These are phyloP conservation scores for Boletus rubropictus DNA, from an alignment of 768 basidiomycete genomes.

Conservation along the genomic window DNA sequence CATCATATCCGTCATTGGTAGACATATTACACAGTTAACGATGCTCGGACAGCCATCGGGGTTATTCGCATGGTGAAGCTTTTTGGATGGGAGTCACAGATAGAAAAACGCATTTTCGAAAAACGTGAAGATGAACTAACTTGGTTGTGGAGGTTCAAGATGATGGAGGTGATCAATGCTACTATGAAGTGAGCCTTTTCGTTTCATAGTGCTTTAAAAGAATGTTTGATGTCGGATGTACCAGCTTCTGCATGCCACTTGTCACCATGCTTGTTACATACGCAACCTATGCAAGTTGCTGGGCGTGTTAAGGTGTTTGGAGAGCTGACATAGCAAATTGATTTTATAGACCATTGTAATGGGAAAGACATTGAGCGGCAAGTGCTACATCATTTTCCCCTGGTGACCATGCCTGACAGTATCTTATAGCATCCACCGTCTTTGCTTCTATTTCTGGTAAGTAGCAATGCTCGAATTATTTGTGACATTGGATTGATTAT, in stretches of 20 bases:
- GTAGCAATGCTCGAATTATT: background rate
- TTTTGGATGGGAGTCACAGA: conserved; percentile 2
- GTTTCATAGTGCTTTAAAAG: too few species aligned
- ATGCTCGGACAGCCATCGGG: background rate
- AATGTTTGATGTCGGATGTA: background rate
- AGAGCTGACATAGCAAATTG: background rate
- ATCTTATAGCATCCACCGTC: background rate
- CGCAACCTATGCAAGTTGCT: background rate
- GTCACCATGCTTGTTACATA: background rate
- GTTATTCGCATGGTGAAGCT: conserved; percentile 3
- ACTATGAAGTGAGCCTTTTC: background rate
- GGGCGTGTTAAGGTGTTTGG: too few species aligned
- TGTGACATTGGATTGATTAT: background rate
- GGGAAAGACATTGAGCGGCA: background rate
- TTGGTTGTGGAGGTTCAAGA: background rate
- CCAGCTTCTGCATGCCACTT: conserved; percentile 1
- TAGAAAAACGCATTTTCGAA: background rate
- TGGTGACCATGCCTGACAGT: background rate
- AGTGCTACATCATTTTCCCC: background rate
- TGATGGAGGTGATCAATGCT: background rate
- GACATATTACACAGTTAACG: background rate
- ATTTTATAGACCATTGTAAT: background rate
- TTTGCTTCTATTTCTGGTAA: conserved; percentile 4
- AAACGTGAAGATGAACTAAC: conserved; percentile 1
- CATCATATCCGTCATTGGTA: background rate